These are phyloP conservation scores for Noccaea caerulescens DNA, from an alignment of 345 rosid genomes.

Conservation along the genomic window DNA sequence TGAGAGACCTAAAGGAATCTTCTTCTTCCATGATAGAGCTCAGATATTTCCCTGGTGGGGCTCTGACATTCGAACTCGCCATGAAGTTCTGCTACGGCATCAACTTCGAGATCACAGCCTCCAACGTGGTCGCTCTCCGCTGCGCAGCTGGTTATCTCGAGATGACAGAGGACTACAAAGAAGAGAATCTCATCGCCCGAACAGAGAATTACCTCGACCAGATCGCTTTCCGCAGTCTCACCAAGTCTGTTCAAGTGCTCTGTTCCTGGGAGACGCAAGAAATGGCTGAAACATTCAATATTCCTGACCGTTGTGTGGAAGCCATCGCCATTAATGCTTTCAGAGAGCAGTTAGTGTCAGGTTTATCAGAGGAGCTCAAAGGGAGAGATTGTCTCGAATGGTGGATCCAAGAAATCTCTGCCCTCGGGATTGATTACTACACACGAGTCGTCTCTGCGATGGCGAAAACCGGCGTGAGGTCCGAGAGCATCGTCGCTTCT, in stretches of 20 bases:
- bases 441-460: conserved; percentile 59
- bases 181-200: conserved; percentile 66
- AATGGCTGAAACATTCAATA: conserved; percentile 57
- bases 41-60: conserved; percentile 70
- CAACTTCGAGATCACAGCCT: conserved; percentile 78
- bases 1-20: conserved; percentile 61
- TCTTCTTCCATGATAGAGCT: conserved; percentile 62
- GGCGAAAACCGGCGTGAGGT: conserved; percentile 61
- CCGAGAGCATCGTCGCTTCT: conserved; percentile 63
- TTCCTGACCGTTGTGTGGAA: conserved; percentile 64
- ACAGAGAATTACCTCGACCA: conserved; percentile 64
- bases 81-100: conserved; percentile 92
- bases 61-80: conserved; percentile 73
- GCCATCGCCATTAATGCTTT: conserved; percentile 77
- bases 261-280: conserved; percentile 55
- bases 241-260: conserved; percentile 69
- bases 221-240: conserved; percentile 63
- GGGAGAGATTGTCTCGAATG: conserved; percentile 56
- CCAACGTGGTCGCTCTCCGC: conserved; percentile 67
- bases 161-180: conserved; percentile 80
- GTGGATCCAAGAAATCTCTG: conserved; percentile 86
- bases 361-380: conserved; percentile 63
- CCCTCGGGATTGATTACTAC: conserved; percentile 61
- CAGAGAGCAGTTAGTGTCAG: conserved; percentile 74
- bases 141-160: conserved; percentile 80